Conservation (phyloP, 495 filamentous ascomycete genomes). For the Cryomyces minteri region DNA sequence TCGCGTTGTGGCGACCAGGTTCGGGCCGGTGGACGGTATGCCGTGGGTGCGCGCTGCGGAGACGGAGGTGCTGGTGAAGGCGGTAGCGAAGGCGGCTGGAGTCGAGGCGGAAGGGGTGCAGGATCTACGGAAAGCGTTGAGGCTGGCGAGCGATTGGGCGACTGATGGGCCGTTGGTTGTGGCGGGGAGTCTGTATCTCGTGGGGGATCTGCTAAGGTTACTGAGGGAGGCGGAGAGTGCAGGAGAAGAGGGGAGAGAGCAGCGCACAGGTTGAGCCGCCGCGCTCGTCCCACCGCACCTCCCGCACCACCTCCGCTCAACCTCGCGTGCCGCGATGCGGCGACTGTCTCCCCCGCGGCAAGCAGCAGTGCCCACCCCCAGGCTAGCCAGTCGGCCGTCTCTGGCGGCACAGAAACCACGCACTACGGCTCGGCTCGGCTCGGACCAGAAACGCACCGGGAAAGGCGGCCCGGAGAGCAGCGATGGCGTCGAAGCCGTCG, state of each 20-base stretch:
- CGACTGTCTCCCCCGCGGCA: too few relatives aligned
- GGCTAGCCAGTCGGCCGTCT: too few relatives aligned
- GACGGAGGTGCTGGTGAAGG: slow-evolving; percentile 29
- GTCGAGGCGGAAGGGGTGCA: slow-evolving; percentile 12
- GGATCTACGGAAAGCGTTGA: slow-evolving; percentile 28
- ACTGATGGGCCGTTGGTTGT: slow-evolving; percentile 49
- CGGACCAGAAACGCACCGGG: too few relatives aligned
- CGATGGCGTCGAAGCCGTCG: too few relatives aligned
- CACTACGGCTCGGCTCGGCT: too few relatives aligned
- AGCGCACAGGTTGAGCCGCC: too few relatives aligned
- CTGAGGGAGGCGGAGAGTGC: slow-evolving; percentile 18
- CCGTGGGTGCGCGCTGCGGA: slow-evolving; percentile 65
- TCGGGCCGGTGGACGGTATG: slow-evolving; percentile 86
- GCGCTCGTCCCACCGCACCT: too few relatives aligned
- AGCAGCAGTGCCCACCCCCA: too few relatives aligned
- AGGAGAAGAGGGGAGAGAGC: background rate
- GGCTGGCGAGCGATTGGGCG: slow-evolving; percentile 21
- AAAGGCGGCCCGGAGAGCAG: too few relatives aligned
- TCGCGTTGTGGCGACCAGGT: slow-evolving; percentile 52
- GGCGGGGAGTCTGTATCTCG: slow-evolving; percentile 81
- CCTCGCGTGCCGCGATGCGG: too few relatives aligned
- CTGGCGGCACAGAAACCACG: too few relatives aligned
- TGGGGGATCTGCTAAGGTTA: slow-evolving; percentile 56
- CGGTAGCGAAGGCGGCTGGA: slow-evolving; percentile 12
- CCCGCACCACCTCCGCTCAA: too few relatives aligned